Base-by-base conservation (phyloP, 1,284 basidiomycete species). In the Cryptococcus sp. region DNA sequence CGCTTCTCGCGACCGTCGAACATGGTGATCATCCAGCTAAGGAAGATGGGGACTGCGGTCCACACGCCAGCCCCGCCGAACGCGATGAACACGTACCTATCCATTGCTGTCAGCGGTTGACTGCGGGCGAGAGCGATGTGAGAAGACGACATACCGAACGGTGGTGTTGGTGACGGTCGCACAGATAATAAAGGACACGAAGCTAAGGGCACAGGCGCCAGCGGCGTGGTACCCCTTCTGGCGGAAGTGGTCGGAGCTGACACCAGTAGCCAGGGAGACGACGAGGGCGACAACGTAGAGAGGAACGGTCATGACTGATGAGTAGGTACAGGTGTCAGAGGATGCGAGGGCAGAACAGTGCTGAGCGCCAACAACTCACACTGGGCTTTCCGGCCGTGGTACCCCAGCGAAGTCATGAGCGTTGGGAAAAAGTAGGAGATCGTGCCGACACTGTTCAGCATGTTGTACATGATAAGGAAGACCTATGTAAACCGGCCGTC, bases 341-440 rank as follows among this genome's bases (percentile, higher is more conserved):
- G n/a, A n/a, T n/a, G n/a, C n/a, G n/a, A n/a, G n/a, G n/a, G n/a
- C n/a, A n/a, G n/a, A n/a, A n/a, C n/a, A n/a, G n/a, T n/a, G n/a
- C n/a, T n/a, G n/a, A n/a, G 28, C 9, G 28, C 28, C 21, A 40
- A 46, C 4, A 4, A 65, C 70, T 62, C 55, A 69, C 67, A 77
- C 62, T 78, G 77, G 2, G 68, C 70, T 42, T 50, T 63, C 36
- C 63, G 58, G n/a, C 69, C 69, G 18, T 43, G 60, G 67, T 78
- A 76, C 8, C 77, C 76, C 7, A 78, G 61, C 24, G 65, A 51
- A 9, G 44, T 59, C 61, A 75, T 74, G 33, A 77, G 62, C 2
- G 73, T 76, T 12, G 76, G 76, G 69, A 77, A 74, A 60, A 78
- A 78, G 70, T 78, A 78, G 5, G 68, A 70, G 59, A 78, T 77